phyloP scores from a whole-genome alignment of 768 basidiomycete species.

The Macrolepiota albuminosa region DNA sequence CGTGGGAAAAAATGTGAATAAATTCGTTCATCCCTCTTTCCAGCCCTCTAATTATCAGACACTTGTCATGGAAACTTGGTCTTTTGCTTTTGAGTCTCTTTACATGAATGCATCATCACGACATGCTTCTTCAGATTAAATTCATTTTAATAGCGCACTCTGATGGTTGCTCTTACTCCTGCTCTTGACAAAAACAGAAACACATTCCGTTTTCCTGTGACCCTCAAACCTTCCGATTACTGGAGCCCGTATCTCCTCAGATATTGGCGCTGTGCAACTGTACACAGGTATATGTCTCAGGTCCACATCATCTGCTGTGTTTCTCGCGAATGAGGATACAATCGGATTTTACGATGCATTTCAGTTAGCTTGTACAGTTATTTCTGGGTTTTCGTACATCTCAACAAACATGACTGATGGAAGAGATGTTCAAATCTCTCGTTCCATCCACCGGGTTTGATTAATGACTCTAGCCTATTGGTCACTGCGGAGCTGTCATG shows the following conservation, averaged over 20 bases:
- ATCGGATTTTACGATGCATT: too few species aligned
- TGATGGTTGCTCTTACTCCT: not conserved
- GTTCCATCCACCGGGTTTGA: not conserved
- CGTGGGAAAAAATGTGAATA: constrained; percentile 12
- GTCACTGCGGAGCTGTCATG: not conserved
- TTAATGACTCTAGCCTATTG: not conserved
- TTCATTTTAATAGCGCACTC: not conserved
- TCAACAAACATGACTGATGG: not conserved
- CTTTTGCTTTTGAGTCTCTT: not conserved
- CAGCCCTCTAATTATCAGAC: not conserved
- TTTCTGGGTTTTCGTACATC: not conserved
- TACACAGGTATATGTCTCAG: not conserved
- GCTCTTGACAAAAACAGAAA: not conserved
- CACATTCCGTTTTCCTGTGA: not conserved
- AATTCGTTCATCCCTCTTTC: not conserved
- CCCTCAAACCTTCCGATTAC: not conserved
- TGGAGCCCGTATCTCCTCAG: not conserved
- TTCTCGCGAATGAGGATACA: too few species aligned
- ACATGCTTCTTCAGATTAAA: not conserved
- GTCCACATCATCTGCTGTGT: not conserved
- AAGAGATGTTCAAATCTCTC: not conserved
- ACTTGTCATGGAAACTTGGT: constrained; percentile 9
- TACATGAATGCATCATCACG: not conserved
- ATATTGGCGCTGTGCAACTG: not conserved
- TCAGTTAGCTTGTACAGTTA: not conserved